Conservation (phyloP, 441 rosid genomes). For the Pelargonium australe region DNA sequence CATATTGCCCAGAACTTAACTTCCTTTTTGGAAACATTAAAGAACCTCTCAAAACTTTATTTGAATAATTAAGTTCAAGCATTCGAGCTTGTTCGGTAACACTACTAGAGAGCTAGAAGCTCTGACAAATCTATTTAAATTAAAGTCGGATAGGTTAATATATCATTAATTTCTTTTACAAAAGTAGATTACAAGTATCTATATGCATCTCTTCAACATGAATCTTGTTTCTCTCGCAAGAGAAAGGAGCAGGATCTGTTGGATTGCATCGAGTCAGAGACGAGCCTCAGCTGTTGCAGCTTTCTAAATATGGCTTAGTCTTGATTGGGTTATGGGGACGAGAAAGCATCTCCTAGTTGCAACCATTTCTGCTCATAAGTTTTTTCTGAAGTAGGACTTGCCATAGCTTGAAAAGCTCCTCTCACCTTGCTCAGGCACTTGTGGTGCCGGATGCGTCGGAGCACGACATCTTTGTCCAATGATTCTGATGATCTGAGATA, state of each 20-base stretch:
- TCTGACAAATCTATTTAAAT: no score
- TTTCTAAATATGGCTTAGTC: background rate
- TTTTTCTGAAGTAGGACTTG: slow-evolving; percentile 16
- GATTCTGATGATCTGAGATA: slow-evolving; percentile 31
- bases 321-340: slow-evolving; percentile 32
- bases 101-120: no score
- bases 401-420: slow-evolving; percentile 29
- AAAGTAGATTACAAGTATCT: background rate
- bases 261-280: no score
- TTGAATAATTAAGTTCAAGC: no score
- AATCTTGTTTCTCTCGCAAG: background rate
- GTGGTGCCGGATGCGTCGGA: slow-evolving; percentile 45
- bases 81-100: no score
- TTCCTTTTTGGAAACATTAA: background rate
- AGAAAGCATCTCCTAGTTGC: slow-evolving; percentile 39
- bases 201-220: background rate
- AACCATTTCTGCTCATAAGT: slow-evolving; percentile 22
- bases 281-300: background rate
- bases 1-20: background rate
- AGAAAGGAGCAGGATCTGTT: background rate
- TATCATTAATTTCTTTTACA: background rate
- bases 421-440: slow-evolving; percentile 32
- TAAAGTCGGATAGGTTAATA: no score
- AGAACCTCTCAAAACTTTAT: no score
- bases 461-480: slow-evolving; percentile 35